phyloP scores from a whole-genome alignment of 768 basidiomycete species.

The Pleurotus sapidus region DNA sequence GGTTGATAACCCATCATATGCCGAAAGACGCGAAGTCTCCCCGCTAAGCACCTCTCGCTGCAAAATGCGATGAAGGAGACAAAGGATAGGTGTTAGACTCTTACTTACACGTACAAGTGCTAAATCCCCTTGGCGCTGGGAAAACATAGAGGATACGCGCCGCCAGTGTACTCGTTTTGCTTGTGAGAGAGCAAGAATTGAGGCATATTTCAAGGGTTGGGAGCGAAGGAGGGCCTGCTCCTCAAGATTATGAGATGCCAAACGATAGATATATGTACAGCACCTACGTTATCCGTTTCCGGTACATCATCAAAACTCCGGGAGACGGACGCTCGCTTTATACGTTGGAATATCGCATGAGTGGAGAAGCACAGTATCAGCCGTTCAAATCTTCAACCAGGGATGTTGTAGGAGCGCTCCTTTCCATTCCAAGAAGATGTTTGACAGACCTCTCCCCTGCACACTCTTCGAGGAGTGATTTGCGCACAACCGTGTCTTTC shows the following conservation, averaged over 20 bases:
- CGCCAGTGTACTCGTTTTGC: conserved; percentile 31
- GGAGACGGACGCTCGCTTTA: conserved; percentile 11
- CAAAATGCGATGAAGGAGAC: neutral
- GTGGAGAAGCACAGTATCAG: conserved; percentile 50
- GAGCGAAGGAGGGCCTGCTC: conserved; percentile 23
- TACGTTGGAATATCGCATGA: conserved; percentile 38
- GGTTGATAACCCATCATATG: conserved; percentile 23
- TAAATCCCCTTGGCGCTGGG: conserved; percentile 30
- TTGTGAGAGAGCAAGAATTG: conserved; percentile 27
- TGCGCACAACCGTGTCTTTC: conserved; percentile 54
- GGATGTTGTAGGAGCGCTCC: conserved; percentile 1
- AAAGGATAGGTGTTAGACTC: neutral
- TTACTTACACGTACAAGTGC: conserved; percentile 22
- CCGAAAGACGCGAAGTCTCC: conserved; percentile 10
- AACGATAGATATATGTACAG: neutral
- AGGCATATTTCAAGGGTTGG: conserved; percentile 32
- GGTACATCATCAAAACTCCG: neutral
- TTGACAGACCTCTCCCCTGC: conserved; percentile 41
- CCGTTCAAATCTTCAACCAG: conserved; percentile 43
- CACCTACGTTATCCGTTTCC: conserved; percentile 16
- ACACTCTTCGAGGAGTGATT: conserved; percentile 55
- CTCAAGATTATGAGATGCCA: neutral
- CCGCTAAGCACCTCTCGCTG: conserved; percentile 5
- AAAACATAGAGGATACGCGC: conserved; percentile 30
- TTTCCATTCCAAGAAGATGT: neutral